phyloP scores from a whole-genome alignment of 2,329 filamentous ascomycete genomes.

The Cladorrhinum sp. region DNA sequence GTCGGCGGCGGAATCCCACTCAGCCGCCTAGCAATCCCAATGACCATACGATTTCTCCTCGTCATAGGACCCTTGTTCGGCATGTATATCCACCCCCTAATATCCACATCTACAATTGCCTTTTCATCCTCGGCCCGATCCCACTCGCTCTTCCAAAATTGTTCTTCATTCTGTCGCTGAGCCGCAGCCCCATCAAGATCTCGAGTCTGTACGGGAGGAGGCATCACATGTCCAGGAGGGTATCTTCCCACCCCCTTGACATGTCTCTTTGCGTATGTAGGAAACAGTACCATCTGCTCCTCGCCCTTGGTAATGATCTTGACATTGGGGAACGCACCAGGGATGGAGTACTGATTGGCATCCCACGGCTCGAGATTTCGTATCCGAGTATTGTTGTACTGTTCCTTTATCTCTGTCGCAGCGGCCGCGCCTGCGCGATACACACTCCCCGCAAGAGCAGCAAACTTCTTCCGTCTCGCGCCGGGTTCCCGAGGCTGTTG shows the following conservation, averaged over 20 bases:
- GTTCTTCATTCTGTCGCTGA: constrained; percentile 52
- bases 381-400: constrained; percentile 54
- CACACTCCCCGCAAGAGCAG: constrained; percentile 57
- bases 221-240: constrained; percentile 33
- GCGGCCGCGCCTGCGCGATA: constrained; percentile 56
- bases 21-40: constrained; percentile 81
- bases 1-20: constrained; percentile 78
- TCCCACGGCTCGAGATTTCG: constrained; percentile 34
- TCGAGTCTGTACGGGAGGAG: not conserved
- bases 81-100: constrained; percentile 91
- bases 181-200: not conserved
- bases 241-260: constrained; percentile 45
- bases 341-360: constrained; percentile 50
- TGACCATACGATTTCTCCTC: constrained; percentile 79
- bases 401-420: constrained; percentile 57
- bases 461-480: constrained; percentile 73
- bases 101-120: constrained; percentile 88
- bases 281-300: constrained; percentile 93
- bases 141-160: constrained; percentile 78
- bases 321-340: constrained; percentile 79
- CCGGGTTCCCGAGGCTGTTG: constrained; percentile 59
- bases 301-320: constrained; percentile 75
- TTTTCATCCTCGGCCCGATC: constrained; percentile 75
- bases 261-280: constrained; percentile 83
- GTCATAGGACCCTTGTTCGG: constrained; percentile 83